Conservation (phyloP, 148 eudicot species). For the Vaccinium myrtillus region DNA sequence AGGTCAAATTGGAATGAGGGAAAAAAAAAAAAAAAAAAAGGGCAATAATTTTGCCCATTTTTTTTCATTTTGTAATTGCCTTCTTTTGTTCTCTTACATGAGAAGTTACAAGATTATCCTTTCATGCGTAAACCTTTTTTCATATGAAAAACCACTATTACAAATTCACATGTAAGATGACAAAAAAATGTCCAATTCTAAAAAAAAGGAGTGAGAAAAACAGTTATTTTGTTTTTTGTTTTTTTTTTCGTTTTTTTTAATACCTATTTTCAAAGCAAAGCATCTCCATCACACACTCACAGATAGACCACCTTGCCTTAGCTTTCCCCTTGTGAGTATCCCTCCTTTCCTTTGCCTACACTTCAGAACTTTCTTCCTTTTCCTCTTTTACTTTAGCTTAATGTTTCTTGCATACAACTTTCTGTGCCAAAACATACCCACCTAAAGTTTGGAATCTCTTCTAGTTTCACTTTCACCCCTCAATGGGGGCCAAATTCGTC, state of each 20-base stretch:
- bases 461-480: slow-evolving; percentile 10
- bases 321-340: slow-evolving; percentile 47
- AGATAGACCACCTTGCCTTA: background rate
- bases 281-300: slow-evolving; percentile 17
- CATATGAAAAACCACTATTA: background rate
- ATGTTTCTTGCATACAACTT: background rate
- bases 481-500: slow-evolving; percentile 20
- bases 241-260: background rate
- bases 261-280: slow-evolving; percentile 18
- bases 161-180: background rate
- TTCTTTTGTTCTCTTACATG: background rate
- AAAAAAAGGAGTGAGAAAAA: background rate
- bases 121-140: background rate
- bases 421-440: slow-evolving; percentile 19
- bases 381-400: background rate
- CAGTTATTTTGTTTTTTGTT: too few relatives aligned
- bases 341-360: slow-evolving; percentile 78
- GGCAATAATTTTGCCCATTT: too few relatives aligned
- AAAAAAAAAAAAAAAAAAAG: background rate
- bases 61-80: background rate
- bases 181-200: background rate
- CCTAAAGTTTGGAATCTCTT: slow-evolving; percentile 42
- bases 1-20: background rate
- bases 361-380: slow-evolving; percentile 43
- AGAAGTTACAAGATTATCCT: too few relatives aligned